Percentiles rank a stretch among this genome's conserved stretches.
phyloP scores from a whole-genome alignment of 2,329 filamentous ascomycete species.

The Botrytis paeoniae region DNA sequence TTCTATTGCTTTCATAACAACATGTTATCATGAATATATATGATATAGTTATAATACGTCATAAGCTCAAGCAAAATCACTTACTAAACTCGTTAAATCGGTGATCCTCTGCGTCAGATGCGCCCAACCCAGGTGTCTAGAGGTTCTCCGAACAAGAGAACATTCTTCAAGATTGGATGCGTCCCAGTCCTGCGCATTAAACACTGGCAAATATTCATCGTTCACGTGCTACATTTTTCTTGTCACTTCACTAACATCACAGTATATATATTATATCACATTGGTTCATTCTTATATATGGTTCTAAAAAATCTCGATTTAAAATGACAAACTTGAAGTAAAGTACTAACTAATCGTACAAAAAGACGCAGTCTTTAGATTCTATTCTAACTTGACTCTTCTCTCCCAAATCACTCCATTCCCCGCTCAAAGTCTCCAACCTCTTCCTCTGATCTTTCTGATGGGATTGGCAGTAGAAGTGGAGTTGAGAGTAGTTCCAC shows the following conservation, averaged over 20 bases:
- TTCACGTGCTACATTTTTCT: not conserved
- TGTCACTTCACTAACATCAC: not conserved
- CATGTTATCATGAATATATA: not conserved
- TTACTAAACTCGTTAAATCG: not conserved
- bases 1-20: not conserved
- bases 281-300: not conserved
- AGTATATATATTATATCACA: not conserved
- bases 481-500: slow-evolving; percentile 19
- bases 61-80: not conserved
- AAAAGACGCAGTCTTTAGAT: not conserved
- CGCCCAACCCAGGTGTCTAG: not conserved
- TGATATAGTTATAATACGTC: not conserved
- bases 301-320: not conserved
- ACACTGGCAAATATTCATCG: not conserved
- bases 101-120: not conserved
- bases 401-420: not conserved
- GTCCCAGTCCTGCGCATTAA: not conserved
- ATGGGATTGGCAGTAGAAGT: slow-evolving; percentile 2
- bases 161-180: not conserved
- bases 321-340: not conserved
- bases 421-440: not conserved
- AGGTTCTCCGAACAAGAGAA: not conserved
- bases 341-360: not conserved
- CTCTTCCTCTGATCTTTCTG: slow-evolving; percentile 8
- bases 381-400: not conserved